Evolutionary conservation across 176 grass and related monocot genomes (phyloP), one percentile per base, ranked within the genome.

Genomic region (Oropetium thomaeum): DNA sequence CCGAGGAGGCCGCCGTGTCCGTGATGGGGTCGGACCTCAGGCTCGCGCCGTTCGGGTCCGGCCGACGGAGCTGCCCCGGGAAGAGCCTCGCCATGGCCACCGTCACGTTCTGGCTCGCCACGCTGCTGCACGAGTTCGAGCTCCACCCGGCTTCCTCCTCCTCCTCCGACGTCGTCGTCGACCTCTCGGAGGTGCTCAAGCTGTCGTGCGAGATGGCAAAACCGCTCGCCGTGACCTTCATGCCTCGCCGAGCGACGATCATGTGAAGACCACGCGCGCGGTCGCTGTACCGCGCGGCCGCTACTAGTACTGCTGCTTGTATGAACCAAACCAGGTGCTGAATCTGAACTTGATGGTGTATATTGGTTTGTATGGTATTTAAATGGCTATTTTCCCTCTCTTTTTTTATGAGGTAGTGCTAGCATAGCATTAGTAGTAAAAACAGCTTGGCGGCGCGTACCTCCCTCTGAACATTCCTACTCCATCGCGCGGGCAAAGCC

Each of bases 41-140:
- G 61, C 83, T 98, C 23, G 95, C 95, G 10, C 95, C 95, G 15
- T 98, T 98, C 45, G 95, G 95, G 4, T 81, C 91, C 0, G 95
- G 95, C 4, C 39, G 88, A 15, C 82, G 91, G 43, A 87, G 88
- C 67, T 98, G 95, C 78, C 95, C 95, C 0, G 95, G 91, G 39
- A 98, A 93, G 78, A 85, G 81, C 15, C 89, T 98, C 7, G 95
- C 95, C 31, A 83, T 98, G 83, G 89, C 88, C 28, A 94, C 95
- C 4, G 91, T 98, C 22, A 65, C 49, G 0, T 87, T 93, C 32
- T 93, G 95, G 95, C 70, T 98, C 29, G 95, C 95, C 14, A 82
- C 88, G 32, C 70, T 98, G 51, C 37, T 90, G 47, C 95, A 94
- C 30, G 88, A 98, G 81, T 87, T 94, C 54, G 37, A 87, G 32